Conservation (phyloP, 2,329 filamentous ascomycete genomes). For the Penicillium decumbens region DNA sequence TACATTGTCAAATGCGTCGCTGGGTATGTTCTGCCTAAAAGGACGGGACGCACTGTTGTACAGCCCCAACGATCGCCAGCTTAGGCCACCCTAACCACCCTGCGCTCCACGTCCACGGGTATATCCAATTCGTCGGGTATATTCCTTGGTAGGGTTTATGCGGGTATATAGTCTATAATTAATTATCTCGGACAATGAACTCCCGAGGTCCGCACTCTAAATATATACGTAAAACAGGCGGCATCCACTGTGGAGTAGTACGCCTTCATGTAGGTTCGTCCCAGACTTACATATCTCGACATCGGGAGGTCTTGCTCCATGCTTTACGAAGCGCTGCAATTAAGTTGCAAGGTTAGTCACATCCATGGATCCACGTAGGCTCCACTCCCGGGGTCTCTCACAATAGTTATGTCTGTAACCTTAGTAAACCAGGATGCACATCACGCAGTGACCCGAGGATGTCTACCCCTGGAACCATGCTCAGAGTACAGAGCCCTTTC, state of each 20-base stretch:
- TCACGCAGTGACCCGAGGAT: no score
- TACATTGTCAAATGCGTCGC: slow-evolving; percentile 3
- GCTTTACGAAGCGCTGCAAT: no score
- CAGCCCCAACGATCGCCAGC: slow-evolving; percentile 1
- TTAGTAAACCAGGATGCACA: no score
- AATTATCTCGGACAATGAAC: not conserved
- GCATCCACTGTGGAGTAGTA: not conserved
- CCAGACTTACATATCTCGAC: not conserved
- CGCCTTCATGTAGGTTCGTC: not conserved
- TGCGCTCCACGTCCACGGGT: not conserved
- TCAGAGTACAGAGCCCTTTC: no score
- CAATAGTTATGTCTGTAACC: no score
- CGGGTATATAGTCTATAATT: not conserved
- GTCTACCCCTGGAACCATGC: no score
- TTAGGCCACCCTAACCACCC: slow-evolving; percentile 1
- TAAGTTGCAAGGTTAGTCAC: no score
- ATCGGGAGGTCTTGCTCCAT: not conserved
- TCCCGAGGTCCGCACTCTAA: not conserved
- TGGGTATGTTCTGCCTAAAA: not conserved
- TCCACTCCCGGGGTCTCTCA: not conserved
- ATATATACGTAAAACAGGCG: not conserved
- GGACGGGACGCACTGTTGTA: not conserved
- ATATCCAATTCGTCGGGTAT: not conserved
- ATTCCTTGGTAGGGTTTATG: not conserved
- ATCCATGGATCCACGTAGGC: no score